Base-by-base conservation (phyloP, 176 grass and related monocot genomes). In the Areca catechu region DNA sequence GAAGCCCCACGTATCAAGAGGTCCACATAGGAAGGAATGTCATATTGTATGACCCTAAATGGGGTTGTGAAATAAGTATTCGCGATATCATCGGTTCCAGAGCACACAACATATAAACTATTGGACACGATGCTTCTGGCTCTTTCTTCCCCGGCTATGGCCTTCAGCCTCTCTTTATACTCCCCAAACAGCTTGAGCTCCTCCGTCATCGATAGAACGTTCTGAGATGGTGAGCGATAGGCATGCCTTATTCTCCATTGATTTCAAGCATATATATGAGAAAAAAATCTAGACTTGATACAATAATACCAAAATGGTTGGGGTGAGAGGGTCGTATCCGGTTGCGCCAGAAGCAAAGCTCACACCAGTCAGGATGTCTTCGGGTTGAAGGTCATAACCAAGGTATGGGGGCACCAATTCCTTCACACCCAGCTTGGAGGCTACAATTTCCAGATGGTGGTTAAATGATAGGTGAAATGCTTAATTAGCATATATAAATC, bases 31-130 rank as follows among this genome's bases (percentile, higher is more conserved):
- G 86, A 82, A 0, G 78, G 83, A 58, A 91, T 69, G 74, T 97
- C 87, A 54, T 88, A 97, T 66, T 82, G 21, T 0, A 18, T 2
- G 15, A 29, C 65, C 3, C 93, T 63, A 37, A 91, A 88, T 0
- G 86, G 86, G 7, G 75, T 75, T 1, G 75, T 82, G 76, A 85
- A 97, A 61, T 97, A 97, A 53, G 93, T 97, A 61, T 88, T 91
- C 6, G 87, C 83, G 0, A 97, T 16, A 53, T 97, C 92, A 50
- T 97, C 83, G 1, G 79, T 83, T 23, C 92, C 92, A 0, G 76
- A 71, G 51, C 83, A 91, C 14, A 97, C 70, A 1, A 91, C 7
- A 62, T 77, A 97, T 0, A 97, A 18, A n/a, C 79, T 77, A 0
- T 80, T 56, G 0, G 68, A 34, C 53, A 97, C 63, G 61, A 97